Evolutionary conservation across 768 basidiomycete genomes (phyloP), one percentile per base, ranked within the genome.

Genomic region (Boletus rubescentipes): DNA sequence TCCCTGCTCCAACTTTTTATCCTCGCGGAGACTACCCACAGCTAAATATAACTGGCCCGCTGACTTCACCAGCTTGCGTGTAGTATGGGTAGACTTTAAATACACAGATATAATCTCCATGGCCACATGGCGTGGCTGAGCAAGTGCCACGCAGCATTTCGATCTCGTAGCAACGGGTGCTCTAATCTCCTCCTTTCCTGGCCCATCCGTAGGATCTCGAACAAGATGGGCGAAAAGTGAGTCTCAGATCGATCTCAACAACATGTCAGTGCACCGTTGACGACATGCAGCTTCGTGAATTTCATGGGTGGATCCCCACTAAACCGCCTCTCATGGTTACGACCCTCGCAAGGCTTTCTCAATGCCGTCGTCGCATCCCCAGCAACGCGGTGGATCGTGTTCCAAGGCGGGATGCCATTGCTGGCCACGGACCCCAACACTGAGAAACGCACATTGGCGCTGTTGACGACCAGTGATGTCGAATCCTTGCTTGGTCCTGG

Each of bases 321-420:
- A 31, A 92, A 92, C 68, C 85, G 91, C 15, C 77, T 93, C 18
- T 85, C 89, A 2, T 93, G 93, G 85, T 77, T 94, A 34, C 79
- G 91, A 26, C 70, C 84, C 4, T 91, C 89, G 14, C 80, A 83
- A 29, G 67, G 79, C 9, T 92, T 94, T 71, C 78, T 98, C 44
- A 90, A 92, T 53, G 77, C 84, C 18, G 77, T 93, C 60, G 73
- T 87, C 35, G 68, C 64, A 15, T 76, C 82, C 12, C 79, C 83
- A 0, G 66, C 81, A 4, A 81, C 93, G 1, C 77, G 79, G 42
- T 98, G 95, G 87, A 67, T 96, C 38, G 59, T 94, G 16, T 91
- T 93, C 75, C 85, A 86, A 46, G 72, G 74, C 26, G 87, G 89
- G 3, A 78, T 87, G 65, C 90, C 89, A 11, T 81, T 94, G 51